Evolutionary conservation across 495 filamentous ascomycete genomes (phyloP).

Genomic region (Penicillium paxilli): DNA sequence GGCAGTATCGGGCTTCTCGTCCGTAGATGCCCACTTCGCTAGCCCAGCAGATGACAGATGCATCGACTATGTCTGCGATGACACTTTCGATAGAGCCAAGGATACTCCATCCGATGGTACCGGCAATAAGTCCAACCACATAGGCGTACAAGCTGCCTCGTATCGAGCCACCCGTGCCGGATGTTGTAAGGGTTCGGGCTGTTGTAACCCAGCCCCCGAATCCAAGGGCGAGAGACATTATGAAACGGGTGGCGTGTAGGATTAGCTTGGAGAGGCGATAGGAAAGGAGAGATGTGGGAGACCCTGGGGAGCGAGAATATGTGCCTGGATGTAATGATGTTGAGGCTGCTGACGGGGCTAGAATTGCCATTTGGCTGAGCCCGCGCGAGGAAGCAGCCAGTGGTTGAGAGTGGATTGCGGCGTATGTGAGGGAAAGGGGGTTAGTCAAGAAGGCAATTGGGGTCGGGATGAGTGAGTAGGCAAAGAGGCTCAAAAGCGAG

Average conservation of each 20-base stretch:
- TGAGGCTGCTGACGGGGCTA: constrained; percentile 60
- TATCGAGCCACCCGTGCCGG: constrained; percentile 51
- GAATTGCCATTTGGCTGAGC: constrained; percentile 73
- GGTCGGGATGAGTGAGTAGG: constrained; percentile 79
- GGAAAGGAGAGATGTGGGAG: constrained; percentile 53
- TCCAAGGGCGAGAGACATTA: constrained; percentile 85
- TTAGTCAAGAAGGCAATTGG: constrained; percentile 83
- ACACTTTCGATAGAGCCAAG: constrained; percentile 95
- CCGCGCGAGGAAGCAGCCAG: constrained; percentile 73
- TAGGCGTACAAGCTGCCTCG: constrained; percentile 94
- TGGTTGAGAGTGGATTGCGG: constrained; percentile 88
- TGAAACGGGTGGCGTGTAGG: constrained; percentile 82
- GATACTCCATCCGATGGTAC: constrained; percentile 92
- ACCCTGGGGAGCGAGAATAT: constrained; percentile 41
- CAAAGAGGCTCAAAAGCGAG: constrained; percentile 60
- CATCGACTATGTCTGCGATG: constrained; percentile 88
- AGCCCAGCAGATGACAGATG: constrained; percentile 87
- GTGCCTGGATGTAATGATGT: constrained; percentile 49
- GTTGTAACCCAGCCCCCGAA: constrained; percentile 98
- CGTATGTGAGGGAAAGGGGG: constrained; percentile 87
- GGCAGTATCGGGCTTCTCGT: constrained; percentile 75
- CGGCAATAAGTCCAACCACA: constrained; percentile 86
- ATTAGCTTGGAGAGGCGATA: constrained; percentile 91
- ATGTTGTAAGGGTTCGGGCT: constrained; percentile 65
- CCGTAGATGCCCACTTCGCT: constrained; percentile 74